Evolutionary conservation across 345 rosid genomes (phyloP).

Genomic region (Bruguiera sexangula): DNA sequence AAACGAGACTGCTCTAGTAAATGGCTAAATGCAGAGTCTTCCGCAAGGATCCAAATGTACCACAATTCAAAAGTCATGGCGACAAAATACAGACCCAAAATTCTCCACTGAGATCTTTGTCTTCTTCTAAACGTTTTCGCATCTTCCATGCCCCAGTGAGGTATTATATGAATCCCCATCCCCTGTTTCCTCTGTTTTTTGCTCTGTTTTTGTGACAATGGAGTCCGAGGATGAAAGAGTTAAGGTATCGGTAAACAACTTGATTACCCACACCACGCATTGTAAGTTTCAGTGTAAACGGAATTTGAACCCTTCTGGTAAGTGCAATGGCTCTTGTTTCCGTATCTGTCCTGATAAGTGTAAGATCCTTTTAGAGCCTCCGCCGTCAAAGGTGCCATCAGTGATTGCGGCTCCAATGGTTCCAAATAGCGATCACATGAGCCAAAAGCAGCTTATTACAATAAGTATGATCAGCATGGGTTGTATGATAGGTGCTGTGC

Average conservation of each 20-base stretch:
- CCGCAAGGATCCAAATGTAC: no score
- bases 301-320: not conserved
- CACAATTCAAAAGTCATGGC: no score
- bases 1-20: no score
- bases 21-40: no score
- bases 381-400: not conserved
- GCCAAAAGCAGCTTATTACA: not conserved
- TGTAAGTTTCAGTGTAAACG: not conserved
- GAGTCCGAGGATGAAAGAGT: not conserved
- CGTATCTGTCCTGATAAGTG: not conserved
- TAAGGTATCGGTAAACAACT: not conserved
- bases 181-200: slow-evolving; percentile 4
- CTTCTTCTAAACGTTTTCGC: not conserved
- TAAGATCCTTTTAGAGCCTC: not conserved
- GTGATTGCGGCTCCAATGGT: no score
- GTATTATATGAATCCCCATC: slow-evolving; percentile 4
- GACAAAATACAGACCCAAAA: no score
- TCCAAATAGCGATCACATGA: not conserved
- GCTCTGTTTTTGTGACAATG: slow-evolving; percentile 9
- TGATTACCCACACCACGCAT: no score
- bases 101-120: not conserved
- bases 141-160: not conserved
- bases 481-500: slow-evolving; percentile 10
- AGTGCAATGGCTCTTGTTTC: not conserved
- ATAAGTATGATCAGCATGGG: slow-evolving; percentile 4